These are phyloP conservation scores for Leccinum subgranulosum DNA, from an alignment of 768 basidiomycete genomes.

Conservation along the genomic window DNA sequence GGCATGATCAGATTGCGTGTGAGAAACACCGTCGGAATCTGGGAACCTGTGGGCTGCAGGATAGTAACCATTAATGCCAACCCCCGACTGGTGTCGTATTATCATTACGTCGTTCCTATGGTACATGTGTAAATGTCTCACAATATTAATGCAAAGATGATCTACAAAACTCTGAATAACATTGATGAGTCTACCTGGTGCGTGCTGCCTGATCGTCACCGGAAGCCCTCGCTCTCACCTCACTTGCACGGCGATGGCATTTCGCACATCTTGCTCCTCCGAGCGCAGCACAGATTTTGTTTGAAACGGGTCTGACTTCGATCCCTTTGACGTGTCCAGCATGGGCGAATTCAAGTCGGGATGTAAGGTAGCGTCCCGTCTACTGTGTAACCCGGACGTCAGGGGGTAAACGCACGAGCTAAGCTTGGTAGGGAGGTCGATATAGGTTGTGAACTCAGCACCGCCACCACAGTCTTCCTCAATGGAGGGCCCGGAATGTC, in stretches of 20 bases:
- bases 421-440: slow-evolving; percentile 17
- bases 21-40: background rate
- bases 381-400: background rate
- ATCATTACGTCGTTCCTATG: background rate
- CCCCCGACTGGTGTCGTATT: background rate
- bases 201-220: background rate
- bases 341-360: background rate
- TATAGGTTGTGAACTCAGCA: slow-evolving; percentile 15
- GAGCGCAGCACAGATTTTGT: too few species aligned
- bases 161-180: background rate
- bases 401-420: background rate
- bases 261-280: background rate
- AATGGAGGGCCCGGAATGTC: background rate
- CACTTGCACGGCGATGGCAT: background rate
- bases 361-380: background rate
- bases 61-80: background rate
- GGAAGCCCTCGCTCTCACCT: background rate
- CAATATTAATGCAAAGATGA: background rate
- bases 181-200: background rate
- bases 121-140: background rate
- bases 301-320: background rate
- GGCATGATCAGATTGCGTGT: background rate
- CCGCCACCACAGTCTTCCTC: background rate
- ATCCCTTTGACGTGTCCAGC: background rate
- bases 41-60: background rate